Evolutionary conservation across 192 early-diverging fungal genomes (phyloP).

Genomic region (Mortierella alpina): DNA sequence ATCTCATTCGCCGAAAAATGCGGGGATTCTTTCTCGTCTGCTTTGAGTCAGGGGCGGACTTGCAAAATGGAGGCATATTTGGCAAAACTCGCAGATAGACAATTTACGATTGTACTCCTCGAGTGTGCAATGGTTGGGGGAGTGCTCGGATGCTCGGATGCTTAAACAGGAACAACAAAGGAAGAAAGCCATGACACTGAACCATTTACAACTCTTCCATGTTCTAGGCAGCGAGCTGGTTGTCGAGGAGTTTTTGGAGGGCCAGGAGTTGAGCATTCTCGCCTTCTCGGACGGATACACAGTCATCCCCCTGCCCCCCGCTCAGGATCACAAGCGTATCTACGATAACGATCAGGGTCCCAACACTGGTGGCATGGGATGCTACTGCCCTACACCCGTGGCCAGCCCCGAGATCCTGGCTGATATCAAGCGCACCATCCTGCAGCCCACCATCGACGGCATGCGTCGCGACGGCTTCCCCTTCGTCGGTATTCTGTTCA

Average conservation of each 20-base stretch:
- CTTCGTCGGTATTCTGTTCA: constrained; percentile 97
- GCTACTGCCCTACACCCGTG: constrained; percentile 96
- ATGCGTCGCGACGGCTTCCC: constrained; percentile 96
- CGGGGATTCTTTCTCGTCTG: constrained; percentile 36
- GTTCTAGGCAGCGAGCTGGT: constrained; percentile 81
- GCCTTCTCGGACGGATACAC: constrained; percentile 97
- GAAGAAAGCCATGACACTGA: neutral
- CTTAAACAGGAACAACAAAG: neutral
- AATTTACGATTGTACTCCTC: neutral
- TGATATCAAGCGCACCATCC: constrained; percentile 78
- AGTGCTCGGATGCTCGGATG: neutral
- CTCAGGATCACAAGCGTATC: constrained; percentile 99
- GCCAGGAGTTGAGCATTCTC: constrained; percentile 94
- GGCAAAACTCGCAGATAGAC: neutral
- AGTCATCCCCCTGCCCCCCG: constrained; percentile 87
- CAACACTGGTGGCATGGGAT: constrained; percentile 99
- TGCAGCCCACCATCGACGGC: constrained; percentile 94
- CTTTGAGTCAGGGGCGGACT: constrained; percentile 25
- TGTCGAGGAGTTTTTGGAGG: constrained; percentile 93
- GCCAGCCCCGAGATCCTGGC: constrained; percentile 81
- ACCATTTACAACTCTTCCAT: neutral
- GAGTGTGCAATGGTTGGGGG: neutral
- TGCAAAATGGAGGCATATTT: constrained; percentile 3
- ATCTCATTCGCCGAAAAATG: constrained; percentile 43
- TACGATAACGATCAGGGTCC: constrained; percentile 92